These are phyloP conservation scores for Juncus effusus DNA, from an alignment of 176 grass and related monocot genomes.

Conservation along the genomic window DNA sequence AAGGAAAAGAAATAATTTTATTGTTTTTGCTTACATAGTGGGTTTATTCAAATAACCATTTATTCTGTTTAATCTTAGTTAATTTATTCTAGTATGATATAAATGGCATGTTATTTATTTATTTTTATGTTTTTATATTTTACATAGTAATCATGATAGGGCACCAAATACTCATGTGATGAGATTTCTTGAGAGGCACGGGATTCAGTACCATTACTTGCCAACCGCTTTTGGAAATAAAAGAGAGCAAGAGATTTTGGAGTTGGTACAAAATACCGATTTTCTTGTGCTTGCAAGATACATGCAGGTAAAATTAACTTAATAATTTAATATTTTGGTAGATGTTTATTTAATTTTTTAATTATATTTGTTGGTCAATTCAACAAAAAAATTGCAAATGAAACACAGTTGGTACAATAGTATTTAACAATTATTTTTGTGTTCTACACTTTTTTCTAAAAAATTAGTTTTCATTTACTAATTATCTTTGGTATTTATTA, in stretches of 20 bases:
- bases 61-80: too few relatives aligned
- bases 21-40: too few relatives aligned
- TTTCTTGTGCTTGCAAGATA: slow-evolving; percentile 95
- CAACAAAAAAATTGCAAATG: not conserved
- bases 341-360: not conserved
- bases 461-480: too few relatives aligned
- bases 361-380: not conserved
- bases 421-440: not conserved
- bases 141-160: slow-evolving; percentile 75
- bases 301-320: slow-evolving; percentile 65
- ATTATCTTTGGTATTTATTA: too few relatives aligned
- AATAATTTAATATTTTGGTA: not conserved
- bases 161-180: slow-evolving; percentile 59
- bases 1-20: too few relatives aligned
- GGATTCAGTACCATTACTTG: slow-evolving; percentile 82
- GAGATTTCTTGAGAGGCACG: slow-evolving; percentile 75
- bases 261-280: slow-evolving; percentile 66
- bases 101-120: too few relatives aligned
- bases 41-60: too few relatives aligned
- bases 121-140: too few relatives aligned
- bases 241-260: slow-evolving; percentile 72
- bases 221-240: slow-evolving; percentile 56
- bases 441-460: not conserved
- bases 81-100: too few relatives aligned
- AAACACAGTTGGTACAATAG: too few relatives aligned